Percentiles rank a stretch among this genome's conserved stretches.
phyloP scores from a whole-genome alignment of 1,284 basidiomycete genomes.

The Waitea zeae region DNA sequence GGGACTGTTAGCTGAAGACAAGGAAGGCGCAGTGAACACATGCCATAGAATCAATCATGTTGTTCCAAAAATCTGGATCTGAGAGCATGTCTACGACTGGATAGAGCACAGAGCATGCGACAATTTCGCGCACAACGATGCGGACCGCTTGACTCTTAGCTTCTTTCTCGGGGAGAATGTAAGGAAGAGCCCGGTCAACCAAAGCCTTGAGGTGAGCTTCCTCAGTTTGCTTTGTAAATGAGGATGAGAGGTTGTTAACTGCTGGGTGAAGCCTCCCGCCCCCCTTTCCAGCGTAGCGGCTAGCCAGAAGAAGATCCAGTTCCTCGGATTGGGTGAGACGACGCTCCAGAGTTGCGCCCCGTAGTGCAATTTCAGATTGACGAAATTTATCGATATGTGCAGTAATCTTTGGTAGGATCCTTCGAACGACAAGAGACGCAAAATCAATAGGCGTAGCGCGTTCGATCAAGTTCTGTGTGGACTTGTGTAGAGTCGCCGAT shows the following conservation, averaged over 20 bases:
- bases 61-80: slow-evolving; percentile 96
- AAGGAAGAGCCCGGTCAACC: slow-evolving; percentile 52
- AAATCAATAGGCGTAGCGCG: slow-evolving; percentile 52
- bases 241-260: slow-evolving; percentile 71
- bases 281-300: slow-evolving; percentile 51
- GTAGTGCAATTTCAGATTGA: slow-evolving; percentile 74
- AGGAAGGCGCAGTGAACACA: slow-evolving; percentile 18
- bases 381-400: slow-evolving; percentile 81
- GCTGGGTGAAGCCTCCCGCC: slow-evolving; percentile 55
- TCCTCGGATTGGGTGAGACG: slow-evolving; percentile 75
- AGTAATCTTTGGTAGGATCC: slow-evolving; percentile 76
- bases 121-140: slow-evolving; percentile 68
- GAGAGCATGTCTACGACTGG: slow-evolving; percentile 85
- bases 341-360: slow-evolving; percentile 59
- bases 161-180: slow-evolving; percentile 64
- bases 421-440: slow-evolving; percentile 63
- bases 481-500: slow-evolving; percentile 56
- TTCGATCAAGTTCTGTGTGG: slow-evolving; percentile 37
- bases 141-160: slow-evolving; percentile 50
- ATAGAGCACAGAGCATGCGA: slow-evolving; percentile 67
- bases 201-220: slow-evolving; percentile 68
- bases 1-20: slow-evolving; percentile 3
- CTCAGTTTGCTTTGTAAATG: slow-evolving; percentile 78
- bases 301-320: slow-evolving; percentile 69
- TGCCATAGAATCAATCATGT: slow-evolving; percentile 78